Conservation (phyloP, 2,329 filamentous ascomycete species). For the Fusarium sp. region DNA sequence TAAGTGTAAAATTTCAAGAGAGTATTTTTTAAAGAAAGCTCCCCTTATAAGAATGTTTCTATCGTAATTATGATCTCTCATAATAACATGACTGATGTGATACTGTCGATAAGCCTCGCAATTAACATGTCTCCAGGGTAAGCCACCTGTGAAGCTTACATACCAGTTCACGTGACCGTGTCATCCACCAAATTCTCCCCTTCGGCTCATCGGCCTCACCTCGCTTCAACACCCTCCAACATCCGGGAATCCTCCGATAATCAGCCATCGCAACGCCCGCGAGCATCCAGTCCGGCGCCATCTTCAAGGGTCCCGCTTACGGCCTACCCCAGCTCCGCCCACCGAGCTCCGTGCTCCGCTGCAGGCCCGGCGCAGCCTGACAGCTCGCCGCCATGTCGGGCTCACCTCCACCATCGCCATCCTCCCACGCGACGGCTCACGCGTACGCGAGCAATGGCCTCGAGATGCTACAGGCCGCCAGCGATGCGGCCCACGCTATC, state of each 20-base stretch:
- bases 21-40: no score
- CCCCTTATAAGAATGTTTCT: no score
- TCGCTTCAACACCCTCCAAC: conserved; percentile 52
- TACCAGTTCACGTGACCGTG: conserved; percentile 22
- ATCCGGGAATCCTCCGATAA: conserved; percentile 58
- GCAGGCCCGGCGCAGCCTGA: conserved; percentile 30
- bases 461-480: conserved; percentile 59
- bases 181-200: conserved; percentile 23
- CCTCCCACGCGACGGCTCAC: conserved; percentile 51
- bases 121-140: conserved; percentile 3
- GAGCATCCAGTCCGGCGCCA: conserved; percentile 28
- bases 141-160: background rate
- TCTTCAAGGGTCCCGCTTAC: conserved; percentile 38
- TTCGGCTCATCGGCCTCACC: conserved; percentile 51
- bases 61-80: no score
- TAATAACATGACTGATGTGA: no score
- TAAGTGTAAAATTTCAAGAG: no score
- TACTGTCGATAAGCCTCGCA: no score
- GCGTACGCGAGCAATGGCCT: conserved; percentile 59
- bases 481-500: conserved; percentile 55
- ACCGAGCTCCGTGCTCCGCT: conserved; percentile 40
- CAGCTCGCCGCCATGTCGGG: conserved; percentile 39
- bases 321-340: conserved; percentile 25
- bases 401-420: conserved; percentile 42
- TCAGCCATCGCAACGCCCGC: conserved; percentile 52